phyloP scores from a whole-genome alignment of 495 filamentous ascomycete species.

The Podospora fimiseda region DNA sequence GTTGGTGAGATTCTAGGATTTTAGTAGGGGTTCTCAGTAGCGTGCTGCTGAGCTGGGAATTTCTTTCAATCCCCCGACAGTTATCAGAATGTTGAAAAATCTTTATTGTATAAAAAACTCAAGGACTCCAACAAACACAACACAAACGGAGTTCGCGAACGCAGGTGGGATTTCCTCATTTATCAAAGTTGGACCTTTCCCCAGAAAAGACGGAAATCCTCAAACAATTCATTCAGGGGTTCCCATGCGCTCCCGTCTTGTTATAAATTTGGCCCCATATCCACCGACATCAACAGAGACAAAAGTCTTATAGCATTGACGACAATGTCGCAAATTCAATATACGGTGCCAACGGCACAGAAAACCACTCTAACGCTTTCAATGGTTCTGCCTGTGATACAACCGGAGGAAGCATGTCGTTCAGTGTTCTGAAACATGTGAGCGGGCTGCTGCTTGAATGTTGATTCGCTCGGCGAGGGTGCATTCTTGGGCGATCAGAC shows the following conservation, averaged over 20 bases:
- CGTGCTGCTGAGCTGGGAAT: constrained; percentile 3
- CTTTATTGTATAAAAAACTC: too few species aligned
- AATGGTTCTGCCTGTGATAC: background rate
- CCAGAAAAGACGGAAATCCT: background rate
- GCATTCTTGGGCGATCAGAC: background rate
- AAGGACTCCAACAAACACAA: too few species aligned
- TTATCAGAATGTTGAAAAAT: too few species aligned
- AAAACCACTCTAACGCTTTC: background rate
- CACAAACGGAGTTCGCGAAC: background rate
- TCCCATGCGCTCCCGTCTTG: background rate
- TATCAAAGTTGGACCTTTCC: background rate
- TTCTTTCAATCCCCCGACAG: too few species aligned
- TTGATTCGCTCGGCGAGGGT: background rate
- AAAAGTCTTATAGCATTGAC: background rate
- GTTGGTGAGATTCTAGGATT: background rate
- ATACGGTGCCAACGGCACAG: too few species aligned
- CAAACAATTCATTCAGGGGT: background rate
- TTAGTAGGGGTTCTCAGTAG: background rate
- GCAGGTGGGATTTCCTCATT: background rate
- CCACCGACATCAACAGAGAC: too few species aligned
- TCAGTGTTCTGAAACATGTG: background rate
- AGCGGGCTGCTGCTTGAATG: background rate
- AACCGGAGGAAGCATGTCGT: background rate
- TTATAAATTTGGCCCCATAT: background rate
- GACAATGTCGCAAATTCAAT: background rate